These are phyloP conservation scores for Gossypium raimondii DNA, from an alignment of 345 rosid genomes.

Conservation along the genomic window DNA sequence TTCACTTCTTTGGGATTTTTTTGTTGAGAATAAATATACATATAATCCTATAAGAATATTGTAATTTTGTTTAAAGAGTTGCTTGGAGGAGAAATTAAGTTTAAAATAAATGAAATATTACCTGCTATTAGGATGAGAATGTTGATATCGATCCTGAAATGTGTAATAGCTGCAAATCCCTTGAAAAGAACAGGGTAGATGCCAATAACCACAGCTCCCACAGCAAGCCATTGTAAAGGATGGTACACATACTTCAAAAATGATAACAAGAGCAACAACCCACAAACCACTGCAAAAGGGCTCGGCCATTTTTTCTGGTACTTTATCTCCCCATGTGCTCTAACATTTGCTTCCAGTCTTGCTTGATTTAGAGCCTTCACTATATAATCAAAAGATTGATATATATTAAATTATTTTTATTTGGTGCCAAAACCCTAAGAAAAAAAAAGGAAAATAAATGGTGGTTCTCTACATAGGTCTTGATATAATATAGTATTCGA, in stretches of 20 bases:
- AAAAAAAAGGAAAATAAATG: not conserved
- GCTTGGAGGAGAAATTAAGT: not conserved
- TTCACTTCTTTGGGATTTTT: too few species aligned
- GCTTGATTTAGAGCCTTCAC: constrained; percentile 85
- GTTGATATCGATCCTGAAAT: constrained; percentile 57
- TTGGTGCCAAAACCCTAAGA: not conserved
- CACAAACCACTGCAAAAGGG: constrained; percentile 59
- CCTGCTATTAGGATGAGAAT: constrained; percentile 75
- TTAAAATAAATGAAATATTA: constrained; percentile 13
- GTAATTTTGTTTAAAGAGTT: too few species aligned
- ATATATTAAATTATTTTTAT: not conserved
- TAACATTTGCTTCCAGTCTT: constrained; percentile 72
- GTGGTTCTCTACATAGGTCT: not conserved
- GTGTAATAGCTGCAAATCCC: constrained; percentile 39
- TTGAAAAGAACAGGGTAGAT: constrained; percentile 53
- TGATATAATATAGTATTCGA: too few species aligned
- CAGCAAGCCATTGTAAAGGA: constrained; percentile 75
- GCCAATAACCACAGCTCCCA: constrained; percentile 62
- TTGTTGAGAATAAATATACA: too few species aligned
- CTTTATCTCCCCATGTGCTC: constrained; percentile 44
- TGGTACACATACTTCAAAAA: constrained; percentile 48
- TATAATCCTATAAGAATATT: too few species aligned
- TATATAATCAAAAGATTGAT: constrained; percentile 20
- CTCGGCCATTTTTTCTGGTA: constrained; percentile 81
- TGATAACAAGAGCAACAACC: constrained; percentile 47